Conservation (phyloP, 148 eudicot species). For the Heliosperma pusillum region DNA sequence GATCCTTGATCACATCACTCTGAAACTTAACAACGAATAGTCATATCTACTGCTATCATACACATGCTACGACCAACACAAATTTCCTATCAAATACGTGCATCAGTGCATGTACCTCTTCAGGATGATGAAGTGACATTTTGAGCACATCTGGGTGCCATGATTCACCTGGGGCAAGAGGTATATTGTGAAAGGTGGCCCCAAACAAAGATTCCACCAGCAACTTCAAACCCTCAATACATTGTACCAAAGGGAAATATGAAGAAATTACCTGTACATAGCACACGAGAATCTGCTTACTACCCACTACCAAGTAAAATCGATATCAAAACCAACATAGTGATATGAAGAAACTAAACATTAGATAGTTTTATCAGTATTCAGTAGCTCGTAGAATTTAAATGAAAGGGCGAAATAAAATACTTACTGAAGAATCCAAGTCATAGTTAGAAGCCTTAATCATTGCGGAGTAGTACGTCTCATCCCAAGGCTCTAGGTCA, state of each 20-base stretch:
- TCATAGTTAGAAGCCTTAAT: conserved; percentile 67
- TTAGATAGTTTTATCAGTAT: conserved; percentile 4
- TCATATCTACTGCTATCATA: not conserved
- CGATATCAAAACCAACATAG: not conserved
- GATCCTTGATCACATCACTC: not conserved
- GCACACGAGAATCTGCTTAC: conserved; percentile 12
- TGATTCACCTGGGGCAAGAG: conserved; percentile 87
- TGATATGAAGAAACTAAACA: not conserved
- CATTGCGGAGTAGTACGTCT: conserved; percentile 69
- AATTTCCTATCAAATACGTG: not conserved
- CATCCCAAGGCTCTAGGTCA: conserved; percentile 95
- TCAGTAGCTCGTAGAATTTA: not conserved
- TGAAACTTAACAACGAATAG: not conserved
- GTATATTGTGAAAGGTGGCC: conserved; percentile 52
- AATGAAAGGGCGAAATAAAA: too few species aligned
- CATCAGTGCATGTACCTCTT: conserved; percentile 82
- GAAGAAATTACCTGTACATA: conserved; percentile 74
- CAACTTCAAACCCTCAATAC: conserved; percentile 86
- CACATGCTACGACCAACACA: too few species aligned
- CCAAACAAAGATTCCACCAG: conserved; percentile 86
- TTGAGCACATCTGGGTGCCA: conserved; percentile 98
- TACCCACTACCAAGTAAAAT: not conserved
- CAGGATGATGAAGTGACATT: conserved; percentile 83
- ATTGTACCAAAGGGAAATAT: conserved; percentile 73
- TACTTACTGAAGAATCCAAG: conserved; percentile 67